phyloP scores from a whole-genome alignment of 257 asterid species.

The Paulownia fortunei region DNA sequence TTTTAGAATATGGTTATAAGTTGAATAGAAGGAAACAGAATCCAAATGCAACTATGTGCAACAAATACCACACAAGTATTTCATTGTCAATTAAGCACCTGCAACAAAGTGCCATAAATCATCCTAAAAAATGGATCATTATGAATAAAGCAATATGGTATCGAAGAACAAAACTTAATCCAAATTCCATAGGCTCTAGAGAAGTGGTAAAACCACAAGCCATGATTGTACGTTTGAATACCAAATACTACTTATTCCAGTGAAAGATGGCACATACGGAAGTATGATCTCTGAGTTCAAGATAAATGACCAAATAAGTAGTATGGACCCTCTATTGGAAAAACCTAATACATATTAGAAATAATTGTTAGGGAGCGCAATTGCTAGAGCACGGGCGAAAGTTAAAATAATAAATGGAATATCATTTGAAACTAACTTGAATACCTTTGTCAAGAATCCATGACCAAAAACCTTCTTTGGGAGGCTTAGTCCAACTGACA shows the following conservation, averaged over 20 bases:
- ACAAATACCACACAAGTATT: background rate
- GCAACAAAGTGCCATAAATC: background rate
- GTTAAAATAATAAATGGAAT: constrained; percentile 7
- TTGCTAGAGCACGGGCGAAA: no score
- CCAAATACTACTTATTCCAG: background rate
- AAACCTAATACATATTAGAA: background rate
- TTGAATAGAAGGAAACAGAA: background rate
- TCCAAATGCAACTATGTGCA: background rate
- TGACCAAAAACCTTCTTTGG: constrained; percentile 97
- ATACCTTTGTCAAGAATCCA: constrained; percentile 98
- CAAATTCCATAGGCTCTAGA: background rate
- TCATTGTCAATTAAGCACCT: constrained; percentile 17
- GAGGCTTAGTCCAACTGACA: constrained; percentile 89
- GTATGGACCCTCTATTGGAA: background rate
- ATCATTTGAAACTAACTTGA: constrained; percentile 17
- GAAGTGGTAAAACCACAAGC: background rate
- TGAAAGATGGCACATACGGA: background rate
- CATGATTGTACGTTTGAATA: background rate
- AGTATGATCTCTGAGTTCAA: constrained; percentile 1
- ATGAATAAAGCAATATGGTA: background rate
- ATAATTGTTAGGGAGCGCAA: background rate
- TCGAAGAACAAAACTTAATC: background rate
- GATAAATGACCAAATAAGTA: constrained; percentile 10
- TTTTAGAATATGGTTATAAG: background rate
- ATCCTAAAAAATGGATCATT: background rate